These are phyloP conservation scores for Leucogyrophana mollusca DNA, from an alignment of 768 basidiomycete genomes.

Conservation along the genomic window DNA sequence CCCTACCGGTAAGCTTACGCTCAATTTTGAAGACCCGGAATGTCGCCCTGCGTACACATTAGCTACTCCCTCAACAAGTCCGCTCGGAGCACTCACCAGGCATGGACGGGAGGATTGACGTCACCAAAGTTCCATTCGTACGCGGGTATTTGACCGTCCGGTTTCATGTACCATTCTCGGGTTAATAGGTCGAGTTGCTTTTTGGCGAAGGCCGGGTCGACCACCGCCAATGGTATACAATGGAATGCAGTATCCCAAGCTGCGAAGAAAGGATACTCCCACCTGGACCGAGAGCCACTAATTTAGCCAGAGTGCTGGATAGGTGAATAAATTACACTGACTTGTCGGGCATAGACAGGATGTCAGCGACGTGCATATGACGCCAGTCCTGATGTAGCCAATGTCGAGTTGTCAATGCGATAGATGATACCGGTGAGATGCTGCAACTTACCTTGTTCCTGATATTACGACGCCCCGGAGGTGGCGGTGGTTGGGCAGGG, in stretches of 20 bases:
- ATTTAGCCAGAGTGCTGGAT: not conserved
- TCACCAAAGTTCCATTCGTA: constrained; percentile 99
- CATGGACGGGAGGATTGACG: constrained; percentile 98
- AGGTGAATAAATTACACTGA: constrained; percentile 33
- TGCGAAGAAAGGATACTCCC: constrained; percentile 99
- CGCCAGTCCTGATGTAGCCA: constrained; percentile 73
- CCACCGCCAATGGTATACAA: constrained; percentile 94
- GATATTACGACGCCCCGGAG: constrained; percentile 80
- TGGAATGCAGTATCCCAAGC: constrained; percentile 99
- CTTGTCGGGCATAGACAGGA: constrained; percentile 99
- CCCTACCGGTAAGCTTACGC: constrained; percentile 87
- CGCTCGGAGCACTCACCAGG: constrained; percentile 67
- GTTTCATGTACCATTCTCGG: constrained; percentile 99
- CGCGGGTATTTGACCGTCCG: constrained; percentile 96
- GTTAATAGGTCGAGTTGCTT: constrained; percentile 96
- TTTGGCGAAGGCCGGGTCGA: constrained; percentile 95
- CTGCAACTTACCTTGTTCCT: constrained; percentile 67
- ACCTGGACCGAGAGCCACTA: constrained; percentile 39
- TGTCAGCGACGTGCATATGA: constrained; percentile 92
- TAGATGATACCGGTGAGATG: not conserved
- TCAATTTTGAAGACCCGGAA: constrained; percentile 99
- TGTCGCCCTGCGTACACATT: constrained; percentile 64
- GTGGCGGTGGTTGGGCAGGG: constrained; percentile 91
- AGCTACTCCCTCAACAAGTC: not conserved
- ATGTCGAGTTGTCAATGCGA: not conserved